Conservation (phyloP, 2,329 filamentous ascomycete genomes). For the Orbilia quercus region DNA sequence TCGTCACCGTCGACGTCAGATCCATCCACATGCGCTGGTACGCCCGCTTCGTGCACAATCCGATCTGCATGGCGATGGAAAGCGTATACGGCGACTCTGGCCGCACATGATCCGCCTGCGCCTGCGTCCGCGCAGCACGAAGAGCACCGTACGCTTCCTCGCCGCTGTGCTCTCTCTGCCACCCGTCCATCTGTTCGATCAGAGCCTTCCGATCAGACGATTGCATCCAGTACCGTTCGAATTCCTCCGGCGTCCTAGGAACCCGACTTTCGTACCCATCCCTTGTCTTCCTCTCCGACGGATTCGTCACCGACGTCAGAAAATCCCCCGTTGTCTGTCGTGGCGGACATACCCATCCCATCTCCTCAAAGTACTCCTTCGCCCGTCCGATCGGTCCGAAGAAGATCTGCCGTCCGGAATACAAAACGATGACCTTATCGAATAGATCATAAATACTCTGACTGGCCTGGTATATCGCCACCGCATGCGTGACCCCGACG, state of each 20-base stretch:
- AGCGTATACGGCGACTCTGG: constrained; percentile 71
- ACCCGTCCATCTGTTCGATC: constrained; percentile 66
- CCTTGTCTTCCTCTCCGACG: constrained; percentile 69
- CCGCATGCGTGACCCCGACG: constrained; percentile 64
- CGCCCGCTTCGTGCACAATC: constrained; percentile 67
- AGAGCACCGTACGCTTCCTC: constrained; percentile 63
- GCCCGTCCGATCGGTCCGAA: constrained; percentile 74
- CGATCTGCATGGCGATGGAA: constrained; percentile 69
- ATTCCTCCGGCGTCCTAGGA: constrained; percentile 77
- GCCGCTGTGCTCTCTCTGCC: constrained; percentile 66
- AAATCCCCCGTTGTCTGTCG: constrained; percentile 78
- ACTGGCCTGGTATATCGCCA: constrained; percentile 71
- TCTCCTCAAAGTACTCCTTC: constrained; percentile 73
- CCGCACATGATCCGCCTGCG: constrained; percentile 69
- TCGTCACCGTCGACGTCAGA: constrained; percentile 66
- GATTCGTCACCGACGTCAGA: constrained; percentile 75
- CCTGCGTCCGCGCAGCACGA: constrained; percentile 66
- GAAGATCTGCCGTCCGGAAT: constrained; percentile 81
- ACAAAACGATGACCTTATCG: constrained; percentile 78
- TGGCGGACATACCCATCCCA: constrained; percentile 75
- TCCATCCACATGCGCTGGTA: constrained; percentile 69
- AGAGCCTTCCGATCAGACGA: constrained; percentile 65
- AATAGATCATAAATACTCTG: constrained; percentile 72
- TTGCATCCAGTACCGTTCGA: constrained; percentile 67
- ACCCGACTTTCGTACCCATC: constrained; percentile 72